Base-by-base conservation (phyloP, 2,329 filamentous ascomycete genomes). In the Biscogniauxia mediterranea region DNA sequence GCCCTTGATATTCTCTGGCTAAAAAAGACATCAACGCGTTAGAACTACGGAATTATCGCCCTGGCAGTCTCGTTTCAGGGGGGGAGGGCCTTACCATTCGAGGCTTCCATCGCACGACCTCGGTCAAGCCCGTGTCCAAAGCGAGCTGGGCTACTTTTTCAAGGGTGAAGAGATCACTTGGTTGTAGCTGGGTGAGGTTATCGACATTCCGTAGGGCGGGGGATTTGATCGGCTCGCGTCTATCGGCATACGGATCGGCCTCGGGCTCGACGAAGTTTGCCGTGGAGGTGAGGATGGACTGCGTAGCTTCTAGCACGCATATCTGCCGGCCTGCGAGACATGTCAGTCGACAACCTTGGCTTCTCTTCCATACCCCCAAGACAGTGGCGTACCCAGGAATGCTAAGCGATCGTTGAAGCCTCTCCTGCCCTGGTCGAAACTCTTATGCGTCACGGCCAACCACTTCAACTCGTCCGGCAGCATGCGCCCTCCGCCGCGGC, bases 361-460 rank as follows among this genome's bases (percentile, higher is more conserved):
- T 23, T 2, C 23, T 23, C n/a, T 23, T 23, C 23, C 23, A 23
- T 23, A 23, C 23, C 5, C 5, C 23, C 23, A 23, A 23, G 23
- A 23, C 23, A 5, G 23, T 25, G 23, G 70, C 78, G 54, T 84
- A 96, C 92, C 94, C 58, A 96, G 80, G 72, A 91, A 93, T n/a
- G 93, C 91, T 76, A 99, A 80, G 64, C 92, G 86, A 72, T 97
- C 94, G 75, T 99, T 99, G 79, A 94, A 97, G 0, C 94, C 94
- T 81, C 93, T 89, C 72, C 92, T 84, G 57, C 93, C 95, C 73
- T 98, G 93, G 74, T 99, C 94, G 73, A 97, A 98, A 78, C 93
- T 97, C 85, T 98, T 98, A 77, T 98, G 95, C 67, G 95, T 99
- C 59, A 99, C 86, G 28, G 93, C 93, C 71, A 98, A 81, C 95